phyloP scores from a whole-genome alignment of 257 asterid species.

The Ilex asprella region DNA sequence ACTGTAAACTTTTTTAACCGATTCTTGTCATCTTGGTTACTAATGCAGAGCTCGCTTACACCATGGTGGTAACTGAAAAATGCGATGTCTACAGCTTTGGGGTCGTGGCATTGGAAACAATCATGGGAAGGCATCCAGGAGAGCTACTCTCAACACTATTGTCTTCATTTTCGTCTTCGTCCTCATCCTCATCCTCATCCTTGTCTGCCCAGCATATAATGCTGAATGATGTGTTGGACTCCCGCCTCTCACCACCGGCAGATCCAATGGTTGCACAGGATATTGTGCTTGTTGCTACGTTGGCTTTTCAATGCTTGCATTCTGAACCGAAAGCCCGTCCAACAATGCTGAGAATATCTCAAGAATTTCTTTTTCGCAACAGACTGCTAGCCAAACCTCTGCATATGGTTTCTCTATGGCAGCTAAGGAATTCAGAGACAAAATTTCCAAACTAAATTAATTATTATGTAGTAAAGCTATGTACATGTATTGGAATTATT shows the following conservation, averaged over 20 bases:
- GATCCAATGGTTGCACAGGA: neutral
- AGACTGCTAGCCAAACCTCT: too few species aligned
- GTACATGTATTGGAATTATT: too few species aligned
- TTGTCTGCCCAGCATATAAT: neutral
- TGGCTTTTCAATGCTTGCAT: neutral
- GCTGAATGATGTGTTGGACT: neutral
- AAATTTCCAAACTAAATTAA: too few species aligned
- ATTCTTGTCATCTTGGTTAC: neutral
- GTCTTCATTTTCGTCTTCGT: too few species aligned
- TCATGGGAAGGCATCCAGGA: neutral
- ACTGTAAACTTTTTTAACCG: too few species aligned
- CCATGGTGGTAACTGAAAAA: neutral
- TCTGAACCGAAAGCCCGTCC: neutral
- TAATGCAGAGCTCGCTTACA: neutral
- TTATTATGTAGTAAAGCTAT: too few species aligned
- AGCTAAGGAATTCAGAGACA: neutral
- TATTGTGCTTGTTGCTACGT: neutral
- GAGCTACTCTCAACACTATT: neutral
- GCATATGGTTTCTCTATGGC: neutral
- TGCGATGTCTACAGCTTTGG: neutral
- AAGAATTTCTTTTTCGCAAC: neutral
- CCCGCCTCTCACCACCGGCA: neutral
- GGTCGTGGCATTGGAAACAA: neutral
- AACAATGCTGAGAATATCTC: neutral
- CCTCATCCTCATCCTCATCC: too few species aligned